Evolutionary conservation across 2,329 filamentous ascomycete genomes (phyloP).

Genomic region (Aureobasidium leucospermi): DNA sequence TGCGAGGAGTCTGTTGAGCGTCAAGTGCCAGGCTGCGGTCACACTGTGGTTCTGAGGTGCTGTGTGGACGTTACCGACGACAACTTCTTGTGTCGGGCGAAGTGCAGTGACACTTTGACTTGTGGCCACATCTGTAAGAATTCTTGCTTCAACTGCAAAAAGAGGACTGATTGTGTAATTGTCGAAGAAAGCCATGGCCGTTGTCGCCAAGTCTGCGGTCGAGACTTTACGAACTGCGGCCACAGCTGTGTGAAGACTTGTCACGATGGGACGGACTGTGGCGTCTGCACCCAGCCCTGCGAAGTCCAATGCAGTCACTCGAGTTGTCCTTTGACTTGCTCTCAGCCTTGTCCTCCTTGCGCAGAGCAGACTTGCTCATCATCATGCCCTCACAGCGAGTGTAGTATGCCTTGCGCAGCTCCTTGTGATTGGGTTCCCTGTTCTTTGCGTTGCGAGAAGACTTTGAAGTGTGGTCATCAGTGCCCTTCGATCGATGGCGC

Average conservation of each 20-base stretch:
- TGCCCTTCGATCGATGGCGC: constrained; percentile 62
- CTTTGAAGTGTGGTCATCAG: constrained; percentile 52
- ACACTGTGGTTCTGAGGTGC: constrained; percentile 47
- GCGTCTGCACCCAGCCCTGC: constrained; percentile 44
- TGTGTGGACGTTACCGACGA: constrained; percentile 35
- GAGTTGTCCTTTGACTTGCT: constrained; percentile 48
- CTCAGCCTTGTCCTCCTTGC: constrained; percentile 56
- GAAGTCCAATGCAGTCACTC: constrained; percentile 52
- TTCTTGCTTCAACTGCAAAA: constrained; percentile 44
- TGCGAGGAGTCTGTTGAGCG: constrained; percentile 45
- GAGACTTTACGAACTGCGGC: constrained; percentile 47
- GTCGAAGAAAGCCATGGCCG: constrained; percentile 35
- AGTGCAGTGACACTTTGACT: constrained; percentile 39
- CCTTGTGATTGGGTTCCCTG: constrained; percentile 64
- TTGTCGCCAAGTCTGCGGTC: constrained; percentile 45
- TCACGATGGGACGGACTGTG: constrained; percentile 44
- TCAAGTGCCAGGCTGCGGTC: constrained; percentile 48
- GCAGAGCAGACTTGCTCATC: neutral
- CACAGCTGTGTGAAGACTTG: constrained; percentile 49
- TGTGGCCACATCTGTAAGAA: constrained; percentile 55
- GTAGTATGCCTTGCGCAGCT: constrained; percentile 45
- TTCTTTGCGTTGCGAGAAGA: constrained; percentile 48
- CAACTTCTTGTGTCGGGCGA: constrained; percentile 40
- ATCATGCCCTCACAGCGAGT: constrained; percentile 35
- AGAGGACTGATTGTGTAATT: constrained; percentile 26